Evolutionary conservation across 257 asterid species (phyloP), one percentile per base, ranked within the genome.

Genomic region (Primulina huaijiensis): DNA sequence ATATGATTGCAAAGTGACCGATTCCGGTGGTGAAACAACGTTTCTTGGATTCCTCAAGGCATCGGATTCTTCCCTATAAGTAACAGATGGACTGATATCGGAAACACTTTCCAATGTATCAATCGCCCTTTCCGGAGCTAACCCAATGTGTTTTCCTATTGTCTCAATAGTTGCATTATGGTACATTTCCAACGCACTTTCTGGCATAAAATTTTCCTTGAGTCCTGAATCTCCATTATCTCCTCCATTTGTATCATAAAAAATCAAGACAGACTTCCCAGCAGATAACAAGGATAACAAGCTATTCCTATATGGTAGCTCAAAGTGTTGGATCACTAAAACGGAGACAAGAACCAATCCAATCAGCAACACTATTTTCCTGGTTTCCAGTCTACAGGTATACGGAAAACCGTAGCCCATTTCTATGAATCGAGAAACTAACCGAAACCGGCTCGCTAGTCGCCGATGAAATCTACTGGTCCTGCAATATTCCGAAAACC

Each of bases 321-420:
- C 86, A 60, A 87, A 81, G 72, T 74, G 80, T 69, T 90, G 89
- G 69, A 84, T 58, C 46, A 83, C 12, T 35, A 86, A 30, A 38
- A 85, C 63, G 4, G 88, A 83, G 58, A 75, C 86, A 62, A 88
- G 77, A 2, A 83, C 60, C 6, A 82, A 33, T 29, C 80, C 80
- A 33, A 82, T 70, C 64, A 82, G 69, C 87, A 89, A 88, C 21
- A 81, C 2, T 5, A 72, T 34, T 60, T 61, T 88, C 74, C 83
- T 77, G 17, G 82, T 79, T 67, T 85, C 82, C 19, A 77, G 17
- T 29, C 64, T 76, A 67, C 63, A 72, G 20, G 6, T 46, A 60
- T 29, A 68, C 33, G n/a, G 53, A 55, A 64, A 56, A 7, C 81
- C 82, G 23, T 31, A 64, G 7, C 72, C 83, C 90, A 83, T 81